phyloP scores from a whole-genome alignment of 192 early-diverging fungal genomes.

The Rhizoclosmatium globosum region DNA sequence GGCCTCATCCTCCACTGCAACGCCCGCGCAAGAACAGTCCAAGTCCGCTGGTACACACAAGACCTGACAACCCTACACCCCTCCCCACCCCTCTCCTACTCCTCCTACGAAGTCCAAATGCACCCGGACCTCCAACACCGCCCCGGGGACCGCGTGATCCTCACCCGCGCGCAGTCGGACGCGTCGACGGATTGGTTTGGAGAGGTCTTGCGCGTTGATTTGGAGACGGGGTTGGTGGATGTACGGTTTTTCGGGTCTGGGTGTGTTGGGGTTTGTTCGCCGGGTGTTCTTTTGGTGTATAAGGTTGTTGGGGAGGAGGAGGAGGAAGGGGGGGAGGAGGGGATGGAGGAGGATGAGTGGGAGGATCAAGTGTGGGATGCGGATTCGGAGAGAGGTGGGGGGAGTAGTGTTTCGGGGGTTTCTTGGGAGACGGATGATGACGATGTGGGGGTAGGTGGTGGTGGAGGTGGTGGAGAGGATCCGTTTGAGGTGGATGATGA shows the following conservation, averaged over 20 bases:
- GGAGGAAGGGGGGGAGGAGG: not conserved
- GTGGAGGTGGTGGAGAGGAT: slow-evolving; percentile 24
- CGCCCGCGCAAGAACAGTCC: not conserved
- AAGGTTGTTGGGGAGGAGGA: slow-evolving; percentile 51
- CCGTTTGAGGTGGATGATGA: slow-evolving; percentile 34
- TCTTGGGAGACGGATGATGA: slow-evolving; percentile 33
- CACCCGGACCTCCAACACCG: slow-evolving; percentile 27
- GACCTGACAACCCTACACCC: not conserved
- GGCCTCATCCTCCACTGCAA: slow-evolving; percentile 3
- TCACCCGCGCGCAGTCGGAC: not conserved
- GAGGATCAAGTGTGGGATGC: slow-evolving; percentile 17
- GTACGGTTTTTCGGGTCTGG: slow-evolving; percentile 52
- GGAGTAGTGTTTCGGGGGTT: not conserved
- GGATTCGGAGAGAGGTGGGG: slow-evolving; percentile 27
- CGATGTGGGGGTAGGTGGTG: slow-evolving; percentile 11
- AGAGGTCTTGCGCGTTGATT: slow-evolving; percentile 49
- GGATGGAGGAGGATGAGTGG: slow-evolving; percentile 34
- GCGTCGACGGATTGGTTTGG: slow-evolving; percentile 53
- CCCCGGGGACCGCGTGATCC: slow-evolving; percentile 23
- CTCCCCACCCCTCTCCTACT: not conserved
- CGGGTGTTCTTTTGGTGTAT: slow-evolving; percentile 31
- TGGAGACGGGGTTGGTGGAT: slow-evolving; percentile 39
- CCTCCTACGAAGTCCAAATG: slow-evolving; percentile 15
- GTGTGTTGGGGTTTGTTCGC: slow-evolving; percentile 42
- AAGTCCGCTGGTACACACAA: slow-evolving; percentile 16